phyloP scores from a whole-genome alignment of 768 basidiomycete species.

The Pholiota microspora region DNA sequence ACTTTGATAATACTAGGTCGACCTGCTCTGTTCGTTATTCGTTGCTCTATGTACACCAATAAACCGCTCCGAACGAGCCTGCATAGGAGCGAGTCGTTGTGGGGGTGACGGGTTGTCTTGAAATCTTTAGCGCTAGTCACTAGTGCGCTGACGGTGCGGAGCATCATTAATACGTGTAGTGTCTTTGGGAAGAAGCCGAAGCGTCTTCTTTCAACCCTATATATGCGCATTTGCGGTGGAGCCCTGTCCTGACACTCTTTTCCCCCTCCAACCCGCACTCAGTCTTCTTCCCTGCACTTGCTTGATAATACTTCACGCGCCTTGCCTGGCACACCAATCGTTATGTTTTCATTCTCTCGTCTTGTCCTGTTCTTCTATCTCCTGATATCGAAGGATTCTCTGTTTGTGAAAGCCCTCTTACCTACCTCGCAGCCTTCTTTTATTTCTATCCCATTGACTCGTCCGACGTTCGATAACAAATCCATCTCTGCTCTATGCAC shows the following conservation, averaged over 20 bases:
- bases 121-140: neutral
- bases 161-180: neutral
- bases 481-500: neutral
- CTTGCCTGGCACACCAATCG: conserved; percentile 1
- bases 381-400: neutral
- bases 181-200: neutral
- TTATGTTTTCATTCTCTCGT: conserved; percentile 6
- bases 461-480: neutral
- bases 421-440: neutral
- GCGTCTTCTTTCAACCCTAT: neutral
- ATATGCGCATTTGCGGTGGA: neutral
- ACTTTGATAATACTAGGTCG: too few species aligned
- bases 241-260: neutral
- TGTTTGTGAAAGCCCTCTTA: neutral
- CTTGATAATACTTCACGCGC: neutral
- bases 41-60: too few species aligned
- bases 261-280: neutral
- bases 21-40: too few species aligned
- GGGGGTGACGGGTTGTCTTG: neutral
- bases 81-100: too few species aligned
- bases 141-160: neutral
- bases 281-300: neutral
- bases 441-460: neutral
- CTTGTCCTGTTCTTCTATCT: neutral
- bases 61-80: too few species aligned